A percentile compares a stretch with the other conserved stretches of the same genome.
Evolutionary conservation across 73 alveolate genomes (phyloP).

Genomic region (Uronychia setigera): DNA sequence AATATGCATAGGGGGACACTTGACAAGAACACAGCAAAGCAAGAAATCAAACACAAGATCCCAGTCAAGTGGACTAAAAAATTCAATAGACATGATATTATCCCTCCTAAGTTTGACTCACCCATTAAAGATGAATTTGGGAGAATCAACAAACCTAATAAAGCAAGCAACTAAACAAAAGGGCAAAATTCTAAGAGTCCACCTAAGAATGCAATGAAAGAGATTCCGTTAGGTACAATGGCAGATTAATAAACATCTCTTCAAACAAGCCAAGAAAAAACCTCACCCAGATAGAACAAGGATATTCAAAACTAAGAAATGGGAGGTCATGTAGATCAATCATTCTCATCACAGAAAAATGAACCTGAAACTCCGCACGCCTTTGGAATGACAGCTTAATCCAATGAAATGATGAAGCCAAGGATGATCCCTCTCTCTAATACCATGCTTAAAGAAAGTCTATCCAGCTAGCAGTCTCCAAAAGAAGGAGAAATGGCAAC

Average conservation of each 20-base stretch:
- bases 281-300: too few species aligned
- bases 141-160: not conserved
- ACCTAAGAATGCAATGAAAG: too few species aligned
- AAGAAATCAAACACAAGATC: conserved; percentile 59
- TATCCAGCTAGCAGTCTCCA: conserved; percentile 19
- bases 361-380: too few species aligned
- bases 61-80: conserved; percentile 67
- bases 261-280: too few species aligned
- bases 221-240: too few species aligned
- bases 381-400: not conserved
- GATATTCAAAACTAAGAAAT: too few species aligned
- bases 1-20: conserved; percentile 9
- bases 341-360: not conserved
- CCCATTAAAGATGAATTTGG: not conserved
- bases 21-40: conserved; percentile 26
- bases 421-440: conserved; percentile 9
- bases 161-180: too few species aligned
- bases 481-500: not conserved
- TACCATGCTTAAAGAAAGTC: conserved; percentile 43
- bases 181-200: too few species aligned
- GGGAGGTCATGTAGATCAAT: too few species aligned
- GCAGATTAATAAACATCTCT: too few species aligned
- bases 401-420: not conserved
- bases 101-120: conserved; percentile 25
- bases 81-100: conserved; percentile 59